Percentiles rank a stretch among this genome's conserved stretches.
phyloP scores from a whole-genome alignment of 371 early-diverging fungal genomes.

The Rozella allomycis region DNA sequence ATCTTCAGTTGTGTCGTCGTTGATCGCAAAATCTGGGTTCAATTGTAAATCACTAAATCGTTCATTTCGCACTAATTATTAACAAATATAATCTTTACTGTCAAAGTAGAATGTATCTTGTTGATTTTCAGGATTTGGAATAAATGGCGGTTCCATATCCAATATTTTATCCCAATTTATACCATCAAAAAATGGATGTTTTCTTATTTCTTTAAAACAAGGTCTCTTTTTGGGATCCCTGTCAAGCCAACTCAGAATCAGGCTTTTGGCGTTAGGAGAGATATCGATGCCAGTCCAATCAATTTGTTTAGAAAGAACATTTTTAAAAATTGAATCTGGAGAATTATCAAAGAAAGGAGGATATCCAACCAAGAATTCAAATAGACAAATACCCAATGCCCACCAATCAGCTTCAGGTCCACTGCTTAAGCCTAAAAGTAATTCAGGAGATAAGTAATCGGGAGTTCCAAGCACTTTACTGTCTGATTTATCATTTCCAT shows the following conservation, averaged over 20 bases:
- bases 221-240: slow-evolving; percentile 42
- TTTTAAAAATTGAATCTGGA: slow-evolving; percentile 56
- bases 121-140: neutral
- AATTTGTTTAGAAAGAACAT: slow-evolving; percentile 33
- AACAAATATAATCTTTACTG: neutral
- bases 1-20: too few species aligned
- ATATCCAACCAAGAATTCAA: slow-evolving; percentile 60
- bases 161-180: neutral
- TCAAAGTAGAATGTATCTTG: neutral
- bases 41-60: neutral
- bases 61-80: neutral
- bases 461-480: slow-evolving; percentile 66
- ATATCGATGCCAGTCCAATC: slow-evolving; percentile 12
- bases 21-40: too few species aligned
- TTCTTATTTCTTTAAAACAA: slow-evolving; percentile 10
- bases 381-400: slow-evolving; percentile 73
- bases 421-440: slow-evolving; percentile 42
- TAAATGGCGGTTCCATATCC: neutral
- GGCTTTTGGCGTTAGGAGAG: slow-evolving; percentile 34
- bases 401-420: slow-evolving; percentile 66
- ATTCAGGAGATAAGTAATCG: slow-evolving; percentile 88
- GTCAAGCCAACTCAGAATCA: slow-evolving; percentile 43
- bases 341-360: slow-evolving; percentile 69
- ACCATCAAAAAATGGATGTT: slow-evolving; percentile 1
- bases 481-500: slow-evolving; percentile 1